Base-by-base conservation (phyloP, 140 eudicot genomes). In the Erigeron philadelphicus region DNA sequence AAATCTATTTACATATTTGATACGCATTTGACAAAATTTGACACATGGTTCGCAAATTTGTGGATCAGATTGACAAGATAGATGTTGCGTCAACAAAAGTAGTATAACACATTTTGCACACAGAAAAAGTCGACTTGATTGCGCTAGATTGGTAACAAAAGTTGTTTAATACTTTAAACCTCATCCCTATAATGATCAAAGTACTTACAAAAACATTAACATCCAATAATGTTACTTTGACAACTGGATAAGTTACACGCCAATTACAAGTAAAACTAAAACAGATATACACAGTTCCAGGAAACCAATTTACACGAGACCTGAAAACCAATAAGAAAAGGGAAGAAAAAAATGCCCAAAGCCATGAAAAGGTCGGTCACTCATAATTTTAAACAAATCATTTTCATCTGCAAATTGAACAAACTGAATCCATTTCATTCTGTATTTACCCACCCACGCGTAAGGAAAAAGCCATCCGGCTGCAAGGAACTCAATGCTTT, bases 301-400 rank as follows among this genome's bases (percentile, higher is more conserved):
- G 52, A 73, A 61, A 72, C 79, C 80, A 76, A 84, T 82, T 76
- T 88, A 81, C 89, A 83, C 43, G 68, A 76, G 72, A 71, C 60
- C 70, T 54, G 5, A 53, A 67, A 21, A 46, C 40, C 64, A 48
- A 55, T 66, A 69, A 60, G 8, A 49, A 31, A 1, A 31, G 4
- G 0, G 40, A 63, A 31, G 35, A 49, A 57, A 21, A 15, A 11
- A 52, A 21, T 21, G 25, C 25, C 25, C 3, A 68, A 76, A 76
- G 66, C 55, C 71, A 62, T 25, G 3, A 62, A 67, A 67, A 53
- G 57, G 52, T 64, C 50, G 46, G 23, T 49, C 70, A 76, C 61
- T 76, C 72, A 64, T 64, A 64, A 61, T 61, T 38, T 77, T 77
- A 71, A 77, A 71, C 81, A 77, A 77, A 77, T 75, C 70, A 15